Evolutionary conservation across 163 green algal genomes (phyloP).

Genomic region (Trebouxia gelatinosa): DNA sequence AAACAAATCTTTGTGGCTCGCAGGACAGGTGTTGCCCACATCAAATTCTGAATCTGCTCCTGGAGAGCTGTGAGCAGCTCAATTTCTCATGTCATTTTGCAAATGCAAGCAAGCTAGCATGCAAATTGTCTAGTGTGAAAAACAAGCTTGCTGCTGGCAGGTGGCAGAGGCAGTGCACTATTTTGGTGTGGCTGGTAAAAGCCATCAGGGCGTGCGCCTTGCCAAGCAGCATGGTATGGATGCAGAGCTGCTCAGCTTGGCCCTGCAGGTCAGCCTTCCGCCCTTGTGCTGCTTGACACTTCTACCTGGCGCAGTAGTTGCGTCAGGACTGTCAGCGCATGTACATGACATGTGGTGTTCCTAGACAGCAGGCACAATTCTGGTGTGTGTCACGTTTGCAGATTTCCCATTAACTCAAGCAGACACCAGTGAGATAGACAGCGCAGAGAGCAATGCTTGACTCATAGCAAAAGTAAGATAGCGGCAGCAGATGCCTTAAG

Average conservation of each 20-base stretch:
- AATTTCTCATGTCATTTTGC: background rate
- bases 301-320: no score
- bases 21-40: background rate
- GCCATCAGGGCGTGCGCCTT: constrained; percentile 69
- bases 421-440: no score
- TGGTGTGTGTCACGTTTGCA: no score
- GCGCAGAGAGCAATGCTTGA: no score
- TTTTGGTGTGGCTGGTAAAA: constrained; percentile 48
- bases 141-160: constrained; percentile 25
- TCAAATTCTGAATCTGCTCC: background rate
- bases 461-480: no score
- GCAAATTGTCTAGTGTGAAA: background rate
- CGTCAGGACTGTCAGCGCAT: no score
- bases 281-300: background rate
- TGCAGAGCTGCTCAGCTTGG: constrained; percentile 66
- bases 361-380: no score
- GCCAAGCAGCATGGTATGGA: constrained; percentile 69
- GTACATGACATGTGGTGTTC: no score
- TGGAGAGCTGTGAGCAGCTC: background rate
- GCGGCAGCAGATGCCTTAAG: no score
- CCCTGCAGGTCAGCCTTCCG: constrained; percentile 31
- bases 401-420: no score
- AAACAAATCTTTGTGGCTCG: background rate
- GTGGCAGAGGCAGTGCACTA: constrained; percentile 38
- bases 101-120: background rate